Conservation (phyloP, 331 rosid species). For the Arachis monticola region DNA sequence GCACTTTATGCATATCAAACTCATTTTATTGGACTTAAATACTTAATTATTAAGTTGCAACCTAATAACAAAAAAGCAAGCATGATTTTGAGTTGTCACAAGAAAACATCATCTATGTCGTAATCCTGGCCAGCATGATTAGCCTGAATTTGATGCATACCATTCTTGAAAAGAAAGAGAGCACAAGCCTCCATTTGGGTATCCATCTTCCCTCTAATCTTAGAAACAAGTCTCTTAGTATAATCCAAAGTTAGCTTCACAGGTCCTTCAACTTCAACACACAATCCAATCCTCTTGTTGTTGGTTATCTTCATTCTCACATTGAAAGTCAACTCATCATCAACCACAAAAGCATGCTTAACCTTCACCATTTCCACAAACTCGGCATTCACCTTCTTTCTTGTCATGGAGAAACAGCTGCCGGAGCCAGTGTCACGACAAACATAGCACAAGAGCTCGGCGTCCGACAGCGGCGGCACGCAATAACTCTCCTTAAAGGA, state of each 20-base stretch:
- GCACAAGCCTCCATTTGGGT: neutral
- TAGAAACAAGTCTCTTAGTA: neutral
- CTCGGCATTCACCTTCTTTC: neutral
- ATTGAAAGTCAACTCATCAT: neutral
- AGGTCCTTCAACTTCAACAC: constrained; percentile 22
- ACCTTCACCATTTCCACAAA: constrained; percentile 24
- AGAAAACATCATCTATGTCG: neutral
- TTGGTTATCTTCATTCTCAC: neutral
- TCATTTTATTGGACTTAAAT: neutral
- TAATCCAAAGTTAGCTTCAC: constrained; percentile 21
- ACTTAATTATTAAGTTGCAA: neutral
- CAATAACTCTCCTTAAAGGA: constrained; percentile 4
- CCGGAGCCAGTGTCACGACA: constrained; percentile 8
- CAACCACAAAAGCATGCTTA: constrained; percentile 1
- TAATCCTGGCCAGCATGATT: neutral
- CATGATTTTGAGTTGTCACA: neutral
- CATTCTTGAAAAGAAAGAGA: neutral
- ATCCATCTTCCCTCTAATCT: neutral
- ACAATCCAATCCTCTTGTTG: neutral
- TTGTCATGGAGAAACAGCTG: neutral
- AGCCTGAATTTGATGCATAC: neutral
- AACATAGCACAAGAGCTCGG: neutral
- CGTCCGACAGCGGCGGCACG: constrained; percentile 32
- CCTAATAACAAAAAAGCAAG: neutral
- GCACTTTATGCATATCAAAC: too few relatives aligned